phyloP scores from a whole-genome alignment of 2,329 filamentous ascomycete genomes.

The Arachnopeziza araneosa region DNA sequence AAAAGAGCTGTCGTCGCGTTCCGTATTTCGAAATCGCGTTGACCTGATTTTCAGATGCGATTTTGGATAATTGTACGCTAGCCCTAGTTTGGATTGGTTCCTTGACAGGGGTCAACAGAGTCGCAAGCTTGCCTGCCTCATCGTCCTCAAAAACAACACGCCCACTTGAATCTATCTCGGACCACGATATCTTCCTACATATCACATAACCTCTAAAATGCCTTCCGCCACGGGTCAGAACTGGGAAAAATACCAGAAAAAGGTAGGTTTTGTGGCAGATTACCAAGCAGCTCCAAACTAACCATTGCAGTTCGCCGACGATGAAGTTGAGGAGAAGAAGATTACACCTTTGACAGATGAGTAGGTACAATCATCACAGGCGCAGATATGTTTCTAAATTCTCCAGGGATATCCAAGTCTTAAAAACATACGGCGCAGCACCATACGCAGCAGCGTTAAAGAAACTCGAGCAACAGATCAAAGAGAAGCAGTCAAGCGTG shows the following conservation, averaged over 20 bases:
- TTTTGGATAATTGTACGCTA: slow-evolving; percentile 6
- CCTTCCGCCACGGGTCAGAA: slow-evolving; percentile 51
- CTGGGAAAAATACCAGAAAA: slow-evolving; percentile 99
- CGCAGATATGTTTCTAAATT: slow-evolving; percentile 25
- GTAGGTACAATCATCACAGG: slow-evolving; percentile 48
- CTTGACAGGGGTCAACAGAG: neutral
- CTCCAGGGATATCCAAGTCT: slow-evolving; percentile 91
- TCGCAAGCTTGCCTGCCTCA: neutral
- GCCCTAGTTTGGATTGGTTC: neutral
- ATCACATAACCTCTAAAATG: neutral
- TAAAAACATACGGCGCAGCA: slow-evolving; percentile 97
- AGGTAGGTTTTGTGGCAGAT: slow-evolving; percentile 28
- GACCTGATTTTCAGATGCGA: slow-evolving; percentile 11
- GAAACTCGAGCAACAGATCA: slow-evolving; percentile 98
- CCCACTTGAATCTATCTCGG: neutral
- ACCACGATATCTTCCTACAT: neutral
- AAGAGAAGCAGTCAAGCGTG: slow-evolving; percentile 95
- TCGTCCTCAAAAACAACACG: neutral
- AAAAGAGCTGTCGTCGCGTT: slow-evolving; percentile 20
- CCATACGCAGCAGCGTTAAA: slow-evolving; percentile 91
- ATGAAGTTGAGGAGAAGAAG: slow-evolving; percentile 99
- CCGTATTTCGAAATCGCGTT: neutral
- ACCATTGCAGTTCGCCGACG: slow-evolving; percentile 65
- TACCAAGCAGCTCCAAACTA: slow-evolving; percentile 1
- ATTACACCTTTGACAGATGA: slow-evolving; percentile 95